phyloP scores from a whole-genome alignment of 2,329 filamentous ascomycete genomes.

The Onygenales sp. region DNA sequence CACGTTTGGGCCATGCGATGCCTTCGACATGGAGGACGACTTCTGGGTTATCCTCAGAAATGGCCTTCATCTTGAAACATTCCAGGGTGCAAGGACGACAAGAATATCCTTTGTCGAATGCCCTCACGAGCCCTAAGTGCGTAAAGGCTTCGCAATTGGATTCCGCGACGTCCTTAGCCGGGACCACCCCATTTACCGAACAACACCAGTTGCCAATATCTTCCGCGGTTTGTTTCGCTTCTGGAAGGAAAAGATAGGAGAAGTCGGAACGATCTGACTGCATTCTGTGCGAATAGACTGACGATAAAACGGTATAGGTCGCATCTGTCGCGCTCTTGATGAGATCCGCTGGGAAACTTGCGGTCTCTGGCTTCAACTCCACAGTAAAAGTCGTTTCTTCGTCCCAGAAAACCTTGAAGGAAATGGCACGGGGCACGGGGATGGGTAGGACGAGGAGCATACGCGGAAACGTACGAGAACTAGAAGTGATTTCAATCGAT shows the following conservation, averaged over 20 bases:
- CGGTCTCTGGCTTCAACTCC: slow-evolving; percentile 8
- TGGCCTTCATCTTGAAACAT: slow-evolving; percentile 8
- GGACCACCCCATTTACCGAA: slow-evolving; percentile 10
- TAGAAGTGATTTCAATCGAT: slow-evolving; percentile 12
- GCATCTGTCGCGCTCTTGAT: slow-evolving; percentile 9
- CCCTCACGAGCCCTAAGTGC: slow-evolving; percentile 13
- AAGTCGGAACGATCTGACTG: slow-evolving; percentile 10
- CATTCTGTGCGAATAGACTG: slow-evolving; percentile 14
- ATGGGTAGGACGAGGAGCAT: slow-evolving; percentile 17
- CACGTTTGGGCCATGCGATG: slow-evolving; percentile 21
- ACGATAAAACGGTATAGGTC: slow-evolving; percentile 14
- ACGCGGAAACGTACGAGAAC: slow-evolving; percentile 5
- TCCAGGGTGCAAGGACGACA: slow-evolving; percentile 15
- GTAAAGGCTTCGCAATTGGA: slow-evolving; percentile 3
- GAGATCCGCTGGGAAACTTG: slow-evolving; percentile 2
- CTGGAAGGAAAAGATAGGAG: slow-evolving; percentile 16
- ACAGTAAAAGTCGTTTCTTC: slow-evolving; percentile 14
- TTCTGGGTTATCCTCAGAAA: slow-evolving; percentile 4
- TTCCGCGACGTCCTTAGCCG: slow-evolving; percentile 3
- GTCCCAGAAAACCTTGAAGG: slow-evolving; percentile 23
- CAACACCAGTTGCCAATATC: slow-evolving; percentile 13
- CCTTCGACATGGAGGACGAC: slow-evolving; percentile 17
- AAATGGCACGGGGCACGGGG: slow-evolving; percentile 14
- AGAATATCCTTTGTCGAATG: slow-evolving; percentile 10
- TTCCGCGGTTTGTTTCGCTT: background rate